phyloP scores from a whole-genome alignment of 768 basidiomycete species.

The Tricholoma terreum region DNA sequence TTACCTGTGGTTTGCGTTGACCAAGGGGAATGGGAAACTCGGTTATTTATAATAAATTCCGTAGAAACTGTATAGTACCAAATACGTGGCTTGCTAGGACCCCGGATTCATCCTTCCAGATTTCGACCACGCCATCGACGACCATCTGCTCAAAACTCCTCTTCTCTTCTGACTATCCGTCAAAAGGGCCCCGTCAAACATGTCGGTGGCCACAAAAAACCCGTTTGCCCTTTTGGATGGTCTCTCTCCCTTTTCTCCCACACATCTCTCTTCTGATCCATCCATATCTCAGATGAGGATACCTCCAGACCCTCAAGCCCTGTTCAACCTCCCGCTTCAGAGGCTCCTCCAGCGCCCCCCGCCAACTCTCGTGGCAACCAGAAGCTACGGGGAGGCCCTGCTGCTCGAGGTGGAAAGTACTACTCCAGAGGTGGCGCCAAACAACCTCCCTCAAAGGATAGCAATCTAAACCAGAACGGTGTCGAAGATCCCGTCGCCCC shows the following conservation, averaged over 20 bases:
- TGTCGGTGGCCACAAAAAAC: slow-evolving; percentile 91
- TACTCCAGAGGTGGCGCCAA: slow-evolving; percentile 56
- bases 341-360: slow-evolving; percentile 37
- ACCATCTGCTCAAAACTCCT: slow-evolving; percentile 11
- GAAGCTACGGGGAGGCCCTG: slow-evolving; percentile 53
- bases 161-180: slow-evolving; percentile 25
- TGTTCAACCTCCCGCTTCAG: slow-evolving; percentile 30
- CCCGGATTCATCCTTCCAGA: slow-evolving; percentile 32
- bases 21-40: not conserved
- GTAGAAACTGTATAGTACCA: slow-evolving; percentile 47
- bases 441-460: slow-evolving; percentile 38
- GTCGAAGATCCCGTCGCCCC: slow-evolving; percentile 28
- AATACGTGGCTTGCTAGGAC: slow-evolving; percentile 41
- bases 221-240: slow-evolving; percentile 82
- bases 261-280: slow-evolving; percentile 15
- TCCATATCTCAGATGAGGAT: slow-evolving; percentile 40
- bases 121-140: slow-evolving; percentile 15
- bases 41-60: slow-evolving; percentile 10
- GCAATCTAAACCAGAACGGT: slow-evolving; percentile 39
- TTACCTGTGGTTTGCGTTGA: slow-evolving; percentile 69
- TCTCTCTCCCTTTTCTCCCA: slow-evolving; percentile 30
- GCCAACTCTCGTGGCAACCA: slow-evolving; percentile 40
- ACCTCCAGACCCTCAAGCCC: slow-evolving; percentile 41
- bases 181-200: slow-evolving; percentile 65
- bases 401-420: slow-evolving; percentile 67